Percentiles rank a stretch among this genome's conserved stretches.
phyloP scores from a whole-genome alignment of 768 basidiomycete species.

The Amanita inopinata region DNA sequence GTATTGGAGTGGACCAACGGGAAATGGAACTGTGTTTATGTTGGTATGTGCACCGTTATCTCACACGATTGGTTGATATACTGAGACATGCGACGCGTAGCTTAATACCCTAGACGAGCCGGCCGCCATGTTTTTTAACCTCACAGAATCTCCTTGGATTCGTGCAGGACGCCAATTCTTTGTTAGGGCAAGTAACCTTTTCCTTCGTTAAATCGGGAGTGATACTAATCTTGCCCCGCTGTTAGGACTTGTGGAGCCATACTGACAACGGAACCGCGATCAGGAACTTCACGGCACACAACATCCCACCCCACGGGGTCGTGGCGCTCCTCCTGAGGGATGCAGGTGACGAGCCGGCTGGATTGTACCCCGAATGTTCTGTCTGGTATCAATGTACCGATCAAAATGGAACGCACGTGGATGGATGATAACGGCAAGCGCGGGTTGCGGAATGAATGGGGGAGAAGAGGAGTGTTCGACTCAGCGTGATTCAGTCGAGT shows the following conservation, averaged over 20 bases:
- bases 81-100: constrained; percentile 21
- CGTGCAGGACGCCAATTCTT: constrained; percentile 51
- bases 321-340: constrained; percentile 42
- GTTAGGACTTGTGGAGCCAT: constrained; percentile 47
- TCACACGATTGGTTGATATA: background rate
- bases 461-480: background rate
- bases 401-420: constrained; percentile 35
- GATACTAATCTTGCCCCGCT: background rate
- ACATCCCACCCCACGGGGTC: constrained; percentile 47
- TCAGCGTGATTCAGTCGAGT: background rate
- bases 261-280: constrained; percentile 44
- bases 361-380: constrained; percentile 39
- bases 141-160: constrained; percentile 60
- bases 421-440: constrained; percentile 9
- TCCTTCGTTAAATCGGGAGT: background rate
- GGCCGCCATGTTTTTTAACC: constrained; percentile 42
- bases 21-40: constrained; percentile 57
- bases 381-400: constrained; percentile 41
- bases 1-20: constrained; percentile 53
- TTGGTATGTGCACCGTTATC: constrained; percentile 29
- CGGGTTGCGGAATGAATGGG: background rate
- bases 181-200: constrained; percentile 32
- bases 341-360: constrained; percentile 40
- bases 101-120: constrained; percentile 47
- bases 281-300: constrained; percentile 35